These are phyloP conservation scores for Lactifluus rugatus DNA, from an alignment of 768 basidiomycete genomes.

Conservation along the genomic window DNA sequence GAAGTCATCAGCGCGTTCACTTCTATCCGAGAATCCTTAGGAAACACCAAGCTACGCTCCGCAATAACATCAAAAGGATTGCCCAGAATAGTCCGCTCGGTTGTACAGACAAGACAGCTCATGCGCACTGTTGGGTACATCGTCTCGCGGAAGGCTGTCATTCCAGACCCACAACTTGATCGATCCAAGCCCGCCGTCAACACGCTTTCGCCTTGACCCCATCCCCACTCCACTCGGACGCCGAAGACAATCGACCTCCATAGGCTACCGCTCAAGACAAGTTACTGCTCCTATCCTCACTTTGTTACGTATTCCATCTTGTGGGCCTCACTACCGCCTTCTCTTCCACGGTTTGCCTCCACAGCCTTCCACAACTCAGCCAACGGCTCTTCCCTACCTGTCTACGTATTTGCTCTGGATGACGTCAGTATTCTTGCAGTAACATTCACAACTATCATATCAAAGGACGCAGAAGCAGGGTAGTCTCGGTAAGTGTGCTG, in stretches of 20 bases:
- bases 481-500: neutral
- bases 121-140: neutral
- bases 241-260: neutral
- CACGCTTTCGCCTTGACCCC: too few species aligned
- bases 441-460: neutral
- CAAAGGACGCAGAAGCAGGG: neutral
- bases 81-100: neutral
- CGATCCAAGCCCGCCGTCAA: neutral
- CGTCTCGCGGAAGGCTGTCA: neutral
- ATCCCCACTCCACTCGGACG: too few species aligned
- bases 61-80: neutral
- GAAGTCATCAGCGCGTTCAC: constrained; percentile 1
- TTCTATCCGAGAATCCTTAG: neutral
- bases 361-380: too few species aligned
- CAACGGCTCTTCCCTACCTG: too few species aligned
- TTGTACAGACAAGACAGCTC: neutral
- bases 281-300: constrained; percentile 1
- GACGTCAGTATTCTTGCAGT: too few species aligned
- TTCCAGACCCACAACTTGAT: neutral
- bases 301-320: neutral
- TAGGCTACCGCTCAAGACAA: too few species aligned
- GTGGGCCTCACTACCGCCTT: too few species aligned
- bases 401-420: too few species aligned
- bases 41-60: constrained; percentile 3
- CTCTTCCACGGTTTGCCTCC: too few species aligned